Conservation (phyloP, 331 rosid genomes). For the Stylosanthes scabra region DNA sequence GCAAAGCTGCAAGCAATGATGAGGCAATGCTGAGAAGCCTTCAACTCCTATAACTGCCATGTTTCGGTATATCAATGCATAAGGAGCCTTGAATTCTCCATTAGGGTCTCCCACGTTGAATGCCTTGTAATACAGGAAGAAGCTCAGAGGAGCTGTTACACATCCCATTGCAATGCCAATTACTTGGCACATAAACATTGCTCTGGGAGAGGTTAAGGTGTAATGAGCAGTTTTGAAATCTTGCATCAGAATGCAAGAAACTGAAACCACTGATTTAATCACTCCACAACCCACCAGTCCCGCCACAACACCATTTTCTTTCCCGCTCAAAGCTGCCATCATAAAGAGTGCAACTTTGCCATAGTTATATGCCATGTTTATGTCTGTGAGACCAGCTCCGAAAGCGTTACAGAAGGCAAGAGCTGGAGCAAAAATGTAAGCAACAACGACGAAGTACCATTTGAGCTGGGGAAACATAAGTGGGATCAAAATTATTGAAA, state of each 20-base stretch:
- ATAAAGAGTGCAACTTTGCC: slow-evolving; percentile 83
- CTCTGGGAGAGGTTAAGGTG: slow-evolving; percentile 79
- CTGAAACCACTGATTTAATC: slow-evolving; percentile 69
- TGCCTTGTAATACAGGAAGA: slow-evolving; percentile 87
- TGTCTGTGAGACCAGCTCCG: slow-evolving; percentile 93
- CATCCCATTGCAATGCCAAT: slow-evolving; percentile 80
- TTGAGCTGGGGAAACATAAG: slow-evolving; percentile 82
- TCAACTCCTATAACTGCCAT: slow-evolving; percentile 84
- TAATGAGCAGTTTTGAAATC: slow-evolving; percentile 87
- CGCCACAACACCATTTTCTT: slow-evolving; percentile 69
- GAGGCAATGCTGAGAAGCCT: slow-evolving; percentile 85
- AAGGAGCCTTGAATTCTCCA: slow-evolving; percentile 92
- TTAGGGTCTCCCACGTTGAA: slow-evolving; percentile 83
- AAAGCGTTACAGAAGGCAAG: slow-evolving; percentile 92
- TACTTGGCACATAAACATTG: slow-evolving; percentile 80
- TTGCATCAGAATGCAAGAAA: slow-evolving; percentile 89
- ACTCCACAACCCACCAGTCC: slow-evolving; percentile 84
- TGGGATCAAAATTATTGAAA: slow-evolving; percentile 65
- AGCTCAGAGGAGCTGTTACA: slow-evolving; percentile 73
- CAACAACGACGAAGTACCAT: slow-evolving; percentile 73
- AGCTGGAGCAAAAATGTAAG: slow-evolving; percentile 83
- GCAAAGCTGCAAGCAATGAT: slow-evolving; percentile 82
- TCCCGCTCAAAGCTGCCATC: slow-evolving; percentile 74
- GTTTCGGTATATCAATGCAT: slow-evolving; percentile 83
- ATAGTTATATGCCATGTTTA: slow-evolving; percentile 92